Evolutionary conservation across 2,329 filamentous ascomycete species (phyloP), one percentile per base, ranked within the genome.

Genomic region (Pestalotiopsis sp.): DNA sequence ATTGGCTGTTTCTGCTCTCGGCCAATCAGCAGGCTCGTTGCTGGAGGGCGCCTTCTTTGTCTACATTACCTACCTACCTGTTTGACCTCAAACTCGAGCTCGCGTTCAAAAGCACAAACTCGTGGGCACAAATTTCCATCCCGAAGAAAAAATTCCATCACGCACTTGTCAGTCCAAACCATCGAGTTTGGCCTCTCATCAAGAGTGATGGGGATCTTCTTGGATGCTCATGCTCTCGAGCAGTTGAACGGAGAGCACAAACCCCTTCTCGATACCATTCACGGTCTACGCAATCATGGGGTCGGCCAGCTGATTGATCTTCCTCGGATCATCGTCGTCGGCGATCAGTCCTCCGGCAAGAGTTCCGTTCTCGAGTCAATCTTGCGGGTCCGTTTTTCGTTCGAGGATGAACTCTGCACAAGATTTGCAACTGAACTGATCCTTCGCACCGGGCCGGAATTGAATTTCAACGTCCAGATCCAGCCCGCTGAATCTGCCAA

Each of bases 301-400:
- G 62, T 64, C 17, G 62, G 39, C 17, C 4, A 25, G 17, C 13
- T 85, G 12, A 79, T 87, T 23, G 77, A 84, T 49, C 78, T 87
- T 0, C 86, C 87, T 1, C 85, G 88, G 71, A 81, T 89, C 49
- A 83, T 90, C 4, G 87, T 90, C 4, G 86, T 87, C 36, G 88
- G 90, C 4, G 85, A 89, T 67, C 87, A 89, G 67, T 89, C 86
- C 0, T 85, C 85, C 0, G 89, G 89, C 2, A 92, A 92, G 73
- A 89, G 85, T n/a, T 91, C 88, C 0, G 87, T 91, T 0, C 82
- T 92, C 0, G 87, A 91, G 70, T 90, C 89, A 0, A 87, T 92
- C 60, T 88, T 88, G 0, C 83, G 86, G 12, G 85, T 92, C 1
- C 83, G 83, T 0, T 91, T 92, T 63, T 86, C 88, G 0, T 79